Evolutionary conservation across 139 green algal genomes (phyloP).

Genomic region (Coelastrella sp.): DNA sequence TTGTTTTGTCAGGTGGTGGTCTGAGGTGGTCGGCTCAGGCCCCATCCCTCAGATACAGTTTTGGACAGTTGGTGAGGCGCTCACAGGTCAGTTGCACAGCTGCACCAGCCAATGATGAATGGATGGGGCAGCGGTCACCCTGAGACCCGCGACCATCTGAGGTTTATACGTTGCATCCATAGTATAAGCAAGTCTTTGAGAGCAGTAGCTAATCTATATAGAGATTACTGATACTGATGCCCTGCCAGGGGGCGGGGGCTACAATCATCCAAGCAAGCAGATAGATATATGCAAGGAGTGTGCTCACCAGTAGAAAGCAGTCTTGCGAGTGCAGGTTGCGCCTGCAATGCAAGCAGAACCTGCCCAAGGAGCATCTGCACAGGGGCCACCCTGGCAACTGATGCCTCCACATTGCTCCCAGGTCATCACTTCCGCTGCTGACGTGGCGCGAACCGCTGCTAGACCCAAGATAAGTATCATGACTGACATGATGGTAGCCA

Average conservation of each 20-base stretch:
- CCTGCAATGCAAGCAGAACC: neutral
- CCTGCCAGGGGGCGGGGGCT: neutral
- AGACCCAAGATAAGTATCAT: neutral
- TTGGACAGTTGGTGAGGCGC: no score
- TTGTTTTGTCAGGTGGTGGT: no score
- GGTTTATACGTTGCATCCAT: no score
- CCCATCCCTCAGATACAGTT: no score
- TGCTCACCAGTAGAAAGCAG: slow-evolving; percentile 7
- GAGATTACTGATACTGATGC: no score
- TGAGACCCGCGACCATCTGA: no score
- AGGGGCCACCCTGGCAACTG: slow-evolving; percentile 12
- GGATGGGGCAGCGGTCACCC: no score
- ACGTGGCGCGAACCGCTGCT: neutral
- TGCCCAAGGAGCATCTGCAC: neutral
- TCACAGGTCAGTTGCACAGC: no score
- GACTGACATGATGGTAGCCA: neutral
- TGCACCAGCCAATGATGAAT: no score
- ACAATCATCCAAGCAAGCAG: neutral
- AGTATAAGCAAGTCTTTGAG: no score
- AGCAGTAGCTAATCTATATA: no score
- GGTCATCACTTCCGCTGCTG: neutral
- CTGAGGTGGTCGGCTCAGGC: no score
- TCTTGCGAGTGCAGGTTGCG: neutral
- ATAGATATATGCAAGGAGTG: neutral
- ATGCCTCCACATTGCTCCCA: slow-evolving; percentile 28